Evolutionary conservation across 2,329 filamentous ascomycete genomes (phyloP), one percentile per base, ranked within the genome.

Genomic region (Fusarium brevicatenulatum): DNA sequence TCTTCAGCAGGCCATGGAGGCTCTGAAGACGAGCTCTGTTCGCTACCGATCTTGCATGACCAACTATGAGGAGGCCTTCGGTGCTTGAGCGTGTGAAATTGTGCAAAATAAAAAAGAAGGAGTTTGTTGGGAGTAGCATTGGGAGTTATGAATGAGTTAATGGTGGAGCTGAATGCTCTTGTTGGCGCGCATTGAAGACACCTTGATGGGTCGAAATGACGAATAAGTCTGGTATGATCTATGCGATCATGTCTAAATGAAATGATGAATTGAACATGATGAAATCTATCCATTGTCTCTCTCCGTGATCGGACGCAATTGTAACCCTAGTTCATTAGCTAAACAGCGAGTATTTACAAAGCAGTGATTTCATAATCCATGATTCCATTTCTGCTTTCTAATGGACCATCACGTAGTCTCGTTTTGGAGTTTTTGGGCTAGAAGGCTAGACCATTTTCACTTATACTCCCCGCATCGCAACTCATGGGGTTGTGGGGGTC

Each of bases 31-130:
- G 78, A 91, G 90, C 77, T 91, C 92, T 76, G 90, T 95, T 62
- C 87, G 87, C 71, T 96, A 95, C 81, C 88, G 94, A 73, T 93
- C 93, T 80, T 93, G 92, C 71, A 86, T 95, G 83, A 91, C 90
- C 54, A 87, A 89, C 74, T 94, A 90, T 77, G 91, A 92, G 76
- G 89, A 92, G 80, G 89, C 83, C 7, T 94, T 94, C 79, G 90
- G 89, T 40, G 80, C 83, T 32, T 88, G 76, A 72, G 56, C 7
- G 23, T 11, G 40, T 39, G n/a, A 10, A 2, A 30, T 39, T 52
- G 28, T 44, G 23, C n/a, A 32, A 54, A 54, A 34, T n/a, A 21
- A 49, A 56, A 69, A 66, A 56, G 36, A 50, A n/a, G 8, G 43
- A 50, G 55, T 68, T 70, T 56, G 46, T 36, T 28, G 42, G 37